These are phyloP conservation scores for Mucor lusitanicus DNA, from an alignment of 371 early-diverging fungal genomes.

Conservation along the genomic window DNA sequence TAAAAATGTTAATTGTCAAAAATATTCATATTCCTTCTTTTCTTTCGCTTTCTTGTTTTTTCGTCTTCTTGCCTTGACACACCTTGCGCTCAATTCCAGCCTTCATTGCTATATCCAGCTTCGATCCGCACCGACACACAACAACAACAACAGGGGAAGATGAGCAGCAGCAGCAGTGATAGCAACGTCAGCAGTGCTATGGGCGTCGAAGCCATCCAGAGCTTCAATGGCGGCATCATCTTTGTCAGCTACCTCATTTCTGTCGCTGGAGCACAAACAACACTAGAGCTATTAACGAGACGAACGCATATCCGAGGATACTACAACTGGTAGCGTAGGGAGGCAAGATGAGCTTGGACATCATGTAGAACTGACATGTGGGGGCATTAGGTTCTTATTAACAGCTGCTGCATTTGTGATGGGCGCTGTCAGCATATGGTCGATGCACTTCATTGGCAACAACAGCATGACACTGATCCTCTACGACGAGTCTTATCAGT, in stretches of 20 bases:
- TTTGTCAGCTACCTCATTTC: constrained; percentile 29
- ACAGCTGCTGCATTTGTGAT: constrained; percentile 38
- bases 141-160: not conserved
- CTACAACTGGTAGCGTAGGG: constrained; percentile 30
- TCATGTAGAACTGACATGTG: too few species aligned
- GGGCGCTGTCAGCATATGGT: constrained; percentile 52
- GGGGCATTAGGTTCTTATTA: constrained; percentile 25
- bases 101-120: not conserved
- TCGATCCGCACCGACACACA: not conserved
- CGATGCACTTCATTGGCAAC: constrained; percentile 57
- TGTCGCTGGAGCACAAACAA: constrained; percentile 29
- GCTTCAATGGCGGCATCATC: constrained; percentile 25
- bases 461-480: constrained; percentile 35
- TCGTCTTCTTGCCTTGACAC: not conserved
- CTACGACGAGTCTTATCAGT: constrained; percentile 18
- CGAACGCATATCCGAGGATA: constrained; percentile 28
- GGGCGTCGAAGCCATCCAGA: constrained; percentile 7
- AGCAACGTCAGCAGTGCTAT: not conserved
- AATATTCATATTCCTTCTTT: not conserved
- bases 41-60: not conserved
- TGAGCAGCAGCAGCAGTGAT: not conserved
- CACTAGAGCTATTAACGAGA: constrained; percentile 28
- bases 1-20: not conserved
- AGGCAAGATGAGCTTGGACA: too few species aligned
- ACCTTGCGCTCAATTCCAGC: not conserved